These are phyloP conservation scores for Endothia cerciana DNA, from an alignment of 2,329 filamentous ascomycete genomes.

Conservation along the genomic window DNA sequence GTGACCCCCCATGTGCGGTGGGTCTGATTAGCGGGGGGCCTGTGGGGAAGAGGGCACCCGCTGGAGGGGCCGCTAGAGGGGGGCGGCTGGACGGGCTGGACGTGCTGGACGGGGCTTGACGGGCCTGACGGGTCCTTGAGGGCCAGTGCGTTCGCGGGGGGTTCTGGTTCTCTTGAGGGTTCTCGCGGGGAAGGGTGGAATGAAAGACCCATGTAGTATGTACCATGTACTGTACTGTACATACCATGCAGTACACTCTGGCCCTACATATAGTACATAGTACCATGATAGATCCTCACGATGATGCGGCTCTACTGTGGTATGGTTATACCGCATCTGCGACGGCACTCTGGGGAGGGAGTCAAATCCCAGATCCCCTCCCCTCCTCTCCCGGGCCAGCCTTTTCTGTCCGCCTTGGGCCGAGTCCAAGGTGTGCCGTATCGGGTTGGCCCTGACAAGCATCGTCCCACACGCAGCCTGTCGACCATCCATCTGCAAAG, in stretches of 20 bases:
- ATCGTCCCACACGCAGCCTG: too few relatives aligned
- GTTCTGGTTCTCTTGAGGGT: neutral
- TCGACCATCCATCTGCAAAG: too few relatives aligned
- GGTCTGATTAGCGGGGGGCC: neutral
- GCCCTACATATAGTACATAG: neutral
- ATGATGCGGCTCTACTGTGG: neutral
- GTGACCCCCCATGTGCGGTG: neutral
- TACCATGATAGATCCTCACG: too few relatives aligned
- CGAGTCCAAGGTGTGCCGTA: too few relatives aligned
- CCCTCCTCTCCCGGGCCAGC: too few relatives aligned
- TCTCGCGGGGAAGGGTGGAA: slow-evolving; percentile 16
- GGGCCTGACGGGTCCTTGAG: neutral
- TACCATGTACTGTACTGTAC: neutral
- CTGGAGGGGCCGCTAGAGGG: neutral
- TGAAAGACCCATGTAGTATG: too few relatives aligned
- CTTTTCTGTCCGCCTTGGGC: too few relatives aligned
- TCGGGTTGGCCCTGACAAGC: too few relatives aligned
- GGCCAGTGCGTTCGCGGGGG: neutral
- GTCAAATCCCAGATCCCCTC: too few relatives aligned
- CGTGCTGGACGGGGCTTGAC: too few relatives aligned
- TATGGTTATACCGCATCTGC: neutral
- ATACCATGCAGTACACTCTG: neutral
- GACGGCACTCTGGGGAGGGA: neutral
- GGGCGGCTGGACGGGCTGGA: neutral
- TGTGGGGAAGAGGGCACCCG: neutral